These are phyloP conservation scores for Acanthamoeba pearcei DNA, from an alignment of 208 protist genomes.

Conservation along the genomic window DNA sequence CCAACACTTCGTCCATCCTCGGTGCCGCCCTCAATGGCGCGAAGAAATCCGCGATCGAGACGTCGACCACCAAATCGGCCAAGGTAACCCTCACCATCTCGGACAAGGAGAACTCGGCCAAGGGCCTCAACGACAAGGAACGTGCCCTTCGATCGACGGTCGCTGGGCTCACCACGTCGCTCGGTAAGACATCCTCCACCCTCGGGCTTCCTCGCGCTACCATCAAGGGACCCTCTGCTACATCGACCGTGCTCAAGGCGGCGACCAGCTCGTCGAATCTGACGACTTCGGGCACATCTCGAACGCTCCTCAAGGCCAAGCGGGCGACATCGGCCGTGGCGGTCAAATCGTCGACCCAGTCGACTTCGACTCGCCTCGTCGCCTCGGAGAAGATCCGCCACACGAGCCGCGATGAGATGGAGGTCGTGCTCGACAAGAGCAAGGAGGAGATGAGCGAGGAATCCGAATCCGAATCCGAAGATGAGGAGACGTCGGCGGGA, in stretches of 20 bases:
- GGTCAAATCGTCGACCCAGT: not conserved
- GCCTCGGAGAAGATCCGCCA: slow-evolving; percentile 13
- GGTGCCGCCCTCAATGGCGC: not conserved
- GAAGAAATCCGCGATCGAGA: slow-evolving; percentile 14
- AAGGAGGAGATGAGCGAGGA: slow-evolving; percentile 69
- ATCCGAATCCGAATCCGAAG: slow-evolving; percentile 10
- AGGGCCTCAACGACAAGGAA: slow-evolving; percentile 10
- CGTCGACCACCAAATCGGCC: not conserved
- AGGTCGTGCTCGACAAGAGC: slow-evolving; percentile 67
- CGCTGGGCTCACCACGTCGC: not conserved
- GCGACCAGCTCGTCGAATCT: not conserved
- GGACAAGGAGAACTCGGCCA: slow-evolving; percentile 46
- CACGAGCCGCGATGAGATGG: slow-evolving; percentile 20
- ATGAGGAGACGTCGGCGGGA: not conserved
- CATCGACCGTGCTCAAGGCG: not conserved
- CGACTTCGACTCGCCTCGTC: not conserved
- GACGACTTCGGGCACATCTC: not conserved
- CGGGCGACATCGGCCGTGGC: not conserved
- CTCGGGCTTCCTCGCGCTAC: not conserved
- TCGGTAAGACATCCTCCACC: slow-evolving; percentile 19
- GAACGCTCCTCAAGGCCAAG: slow-evolving; percentile 42
- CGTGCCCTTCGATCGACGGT: slow-evolving; percentile 11
- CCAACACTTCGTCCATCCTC: slow-evolving; percentile 25
- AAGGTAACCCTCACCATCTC: slow-evolving; percentile 1
- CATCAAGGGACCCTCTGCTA: not conserved